Conservation (phyloP, 148 eudicot genomes). For the Camellia sinensis region DNA sequence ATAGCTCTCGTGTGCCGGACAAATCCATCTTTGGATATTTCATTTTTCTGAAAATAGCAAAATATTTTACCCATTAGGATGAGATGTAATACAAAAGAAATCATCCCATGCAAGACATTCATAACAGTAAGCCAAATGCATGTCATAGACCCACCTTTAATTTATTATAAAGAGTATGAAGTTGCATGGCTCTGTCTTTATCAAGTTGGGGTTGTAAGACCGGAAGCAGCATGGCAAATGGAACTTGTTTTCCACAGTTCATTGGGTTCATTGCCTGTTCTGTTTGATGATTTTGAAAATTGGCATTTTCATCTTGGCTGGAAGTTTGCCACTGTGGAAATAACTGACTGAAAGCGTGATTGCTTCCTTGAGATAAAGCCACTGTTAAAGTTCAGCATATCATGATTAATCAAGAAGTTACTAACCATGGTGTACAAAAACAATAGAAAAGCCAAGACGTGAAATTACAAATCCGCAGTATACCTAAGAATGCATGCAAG, state of each 20-base stretch:
- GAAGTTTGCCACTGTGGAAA: slow-evolving; percentile 67
- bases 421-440: not conserved
- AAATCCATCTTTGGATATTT: slow-evolving; percentile 80
- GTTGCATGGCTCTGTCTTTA: slow-evolving; percentile 82
- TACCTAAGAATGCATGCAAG: not conserved
- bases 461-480: slow-evolving; percentile 3
- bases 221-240: slow-evolving; percentile 86
- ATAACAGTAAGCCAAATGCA: not conserved
- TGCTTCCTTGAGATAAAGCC: slow-evolving; percentile 61
- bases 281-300: slow-evolving; percentile 42
- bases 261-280: slow-evolving; percentile 42
- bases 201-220: slow-evolving; percentile 84
- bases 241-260: slow-evolving; percentile 66
- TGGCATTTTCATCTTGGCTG: slow-evolving; percentile 43
- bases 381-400: slow-evolving; percentile 23
- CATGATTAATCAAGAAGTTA: slow-evolving; percentile 9
- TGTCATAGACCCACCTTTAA: slow-evolving; percentile 46
- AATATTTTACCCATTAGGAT: slow-evolving; percentile 6
- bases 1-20: slow-evolving; percentile 68
- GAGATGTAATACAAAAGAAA: not conserved
- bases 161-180: slow-evolving; percentile 59
- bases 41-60: slow-evolving; percentile 61
- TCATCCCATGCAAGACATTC: not conserved
- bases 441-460: not conserved
- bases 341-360: slow-evolving; percentile 50